phyloP scores from a whole-genome alignment of 257 asterid species.

The Penstemon eatonii region DNA sequence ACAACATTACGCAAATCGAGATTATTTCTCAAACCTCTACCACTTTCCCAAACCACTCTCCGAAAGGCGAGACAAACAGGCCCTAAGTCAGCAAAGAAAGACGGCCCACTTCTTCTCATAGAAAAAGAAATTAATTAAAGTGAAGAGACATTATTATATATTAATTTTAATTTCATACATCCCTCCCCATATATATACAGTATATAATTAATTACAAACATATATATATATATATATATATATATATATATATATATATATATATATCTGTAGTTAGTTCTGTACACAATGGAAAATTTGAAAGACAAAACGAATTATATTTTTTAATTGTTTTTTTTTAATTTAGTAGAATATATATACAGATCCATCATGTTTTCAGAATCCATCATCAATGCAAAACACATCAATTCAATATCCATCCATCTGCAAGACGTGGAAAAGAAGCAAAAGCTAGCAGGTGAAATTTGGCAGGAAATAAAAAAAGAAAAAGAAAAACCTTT shows the following conservation, averaged over 20 bases:
- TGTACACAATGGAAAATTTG: constrained; percentile 16
- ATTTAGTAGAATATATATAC: too few species aligned
- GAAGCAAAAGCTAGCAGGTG: constrained; percentile 32
- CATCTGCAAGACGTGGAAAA: constrained; percentile 46
- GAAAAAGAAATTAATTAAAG: too few species aligned
- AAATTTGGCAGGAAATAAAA: neutral
- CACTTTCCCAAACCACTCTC: too few species aligned
- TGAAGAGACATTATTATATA: neutral
- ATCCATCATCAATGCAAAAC: constrained; percentile 27
- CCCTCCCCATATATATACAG: neutral
- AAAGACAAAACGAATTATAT: constrained; percentile 11
- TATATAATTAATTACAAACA: neutral
- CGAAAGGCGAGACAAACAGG: too few species aligned
- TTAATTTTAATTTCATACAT: too few species aligned
- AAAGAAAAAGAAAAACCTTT: too few species aligned
- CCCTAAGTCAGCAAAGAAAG: too few species aligned
- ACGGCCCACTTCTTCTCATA: too few species aligned
- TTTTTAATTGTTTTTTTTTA: too few species aligned
- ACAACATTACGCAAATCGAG: too few species aligned
- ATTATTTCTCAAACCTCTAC: too few species aligned
- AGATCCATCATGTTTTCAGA: neutral
- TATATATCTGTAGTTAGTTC: neutral
- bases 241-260: neutral
- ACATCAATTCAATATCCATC: too few species aligned
- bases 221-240: neutral